Percentiles rank a stretch among this genome's conserved stretches.
phyloP scores from a whole-genome alignment of 1,284 basidiomycete genomes.

The Rhodotorula sp. region DNA sequence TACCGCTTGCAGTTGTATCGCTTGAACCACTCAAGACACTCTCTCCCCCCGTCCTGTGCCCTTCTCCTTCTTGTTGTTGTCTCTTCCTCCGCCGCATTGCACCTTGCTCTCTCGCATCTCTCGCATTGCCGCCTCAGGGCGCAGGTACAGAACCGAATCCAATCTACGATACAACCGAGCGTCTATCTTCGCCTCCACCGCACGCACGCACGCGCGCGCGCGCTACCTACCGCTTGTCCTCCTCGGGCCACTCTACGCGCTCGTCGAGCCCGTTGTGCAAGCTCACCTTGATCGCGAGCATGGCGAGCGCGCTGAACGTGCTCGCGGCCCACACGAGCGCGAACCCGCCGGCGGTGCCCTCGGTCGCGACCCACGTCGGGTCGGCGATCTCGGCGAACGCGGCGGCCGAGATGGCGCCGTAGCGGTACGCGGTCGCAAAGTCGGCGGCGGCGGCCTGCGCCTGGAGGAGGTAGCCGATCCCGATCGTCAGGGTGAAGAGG shows the following conservation, averaged over 20 bases:
- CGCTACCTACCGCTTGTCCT: not conserved
- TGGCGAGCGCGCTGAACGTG: constrained; percentile 9
- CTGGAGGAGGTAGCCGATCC: constrained; percentile 32
- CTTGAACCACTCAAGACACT: not conserved
- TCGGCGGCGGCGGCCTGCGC: constrained; percentile 7
- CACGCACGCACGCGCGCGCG: not conserved
- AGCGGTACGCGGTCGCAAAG: constrained; percentile 17
- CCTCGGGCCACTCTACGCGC: constrained; percentile 33
- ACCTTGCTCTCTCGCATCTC: not conserved
- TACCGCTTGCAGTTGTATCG: not conserved
- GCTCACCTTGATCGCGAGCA: constrained; percentile 26
- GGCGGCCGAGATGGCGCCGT: not conserved
- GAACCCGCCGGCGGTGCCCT: constrained; percentile 19
- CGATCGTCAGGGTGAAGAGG: constrained; percentile 30
- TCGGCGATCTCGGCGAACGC: not conserved
- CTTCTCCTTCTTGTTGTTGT: not conserved
- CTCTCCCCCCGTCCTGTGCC: not conserved
- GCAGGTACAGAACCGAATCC: not conserved
- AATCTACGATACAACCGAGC: not conserved
- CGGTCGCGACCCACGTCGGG: constrained; percentile 12
- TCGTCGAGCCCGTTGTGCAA: constrained; percentile 38
- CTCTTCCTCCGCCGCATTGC: not conserved
- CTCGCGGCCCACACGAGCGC: constrained; percentile 28
- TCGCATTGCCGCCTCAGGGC: too few relatives aligned
- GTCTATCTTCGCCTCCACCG: not conserved